phyloP scores from a whole-genome alignment of 2,329 filamentous ascomycete species.

The Monilinia polystroma region DNA sequence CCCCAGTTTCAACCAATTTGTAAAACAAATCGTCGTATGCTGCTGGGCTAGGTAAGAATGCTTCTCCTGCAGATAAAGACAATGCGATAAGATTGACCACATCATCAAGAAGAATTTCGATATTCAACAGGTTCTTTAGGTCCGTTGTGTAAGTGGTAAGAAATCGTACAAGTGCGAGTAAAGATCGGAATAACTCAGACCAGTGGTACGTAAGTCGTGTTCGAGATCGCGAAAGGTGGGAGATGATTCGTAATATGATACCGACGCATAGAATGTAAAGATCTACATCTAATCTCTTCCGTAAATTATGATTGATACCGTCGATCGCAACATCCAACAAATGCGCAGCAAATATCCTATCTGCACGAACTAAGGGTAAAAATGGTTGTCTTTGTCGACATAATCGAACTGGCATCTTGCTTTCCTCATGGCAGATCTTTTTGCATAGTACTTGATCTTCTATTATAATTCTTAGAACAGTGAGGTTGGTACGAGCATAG shows the following conservation, averaged over 20 bases:
- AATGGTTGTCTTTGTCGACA: constrained; percentile 88
- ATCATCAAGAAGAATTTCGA: constrained; percentile 71
- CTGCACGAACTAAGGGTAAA: constrained; percentile 69
- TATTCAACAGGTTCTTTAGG: constrained; percentile 65
- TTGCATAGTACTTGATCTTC: constrained; percentile 84
- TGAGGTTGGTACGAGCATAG: constrained; percentile 82
- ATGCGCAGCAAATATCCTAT: constrained; percentile 71
- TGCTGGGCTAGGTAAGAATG: constrained; percentile 81
- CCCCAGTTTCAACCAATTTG: constrained; percentile 91
- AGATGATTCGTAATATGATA: constrained; percentile 78
- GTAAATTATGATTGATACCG: constrained; percentile 89
- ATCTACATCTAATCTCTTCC: constrained; percentile 77
- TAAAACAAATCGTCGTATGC: constrained; percentile 98
- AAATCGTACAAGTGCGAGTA: constrained; percentile 87
- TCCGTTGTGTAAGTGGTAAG: constrained; percentile 82
- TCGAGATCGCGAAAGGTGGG: constrained; percentile 78
- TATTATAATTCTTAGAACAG: constrained; percentile 80
- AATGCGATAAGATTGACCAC: constrained; percentile 82
- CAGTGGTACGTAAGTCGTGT: constrained; percentile 87
- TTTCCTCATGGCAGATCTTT: constrained; percentile 76
- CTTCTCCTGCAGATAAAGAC: constrained; percentile 81
- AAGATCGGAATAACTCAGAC: constrained; percentile 88
- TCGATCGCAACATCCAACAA: constrained; percentile 88
- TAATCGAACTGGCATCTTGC: constrained; percentile 71
- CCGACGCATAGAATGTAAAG: constrained; percentile 81